Conservation (phyloP, 257 asterid genomes). For the Ilex aquifolium region DNA sequence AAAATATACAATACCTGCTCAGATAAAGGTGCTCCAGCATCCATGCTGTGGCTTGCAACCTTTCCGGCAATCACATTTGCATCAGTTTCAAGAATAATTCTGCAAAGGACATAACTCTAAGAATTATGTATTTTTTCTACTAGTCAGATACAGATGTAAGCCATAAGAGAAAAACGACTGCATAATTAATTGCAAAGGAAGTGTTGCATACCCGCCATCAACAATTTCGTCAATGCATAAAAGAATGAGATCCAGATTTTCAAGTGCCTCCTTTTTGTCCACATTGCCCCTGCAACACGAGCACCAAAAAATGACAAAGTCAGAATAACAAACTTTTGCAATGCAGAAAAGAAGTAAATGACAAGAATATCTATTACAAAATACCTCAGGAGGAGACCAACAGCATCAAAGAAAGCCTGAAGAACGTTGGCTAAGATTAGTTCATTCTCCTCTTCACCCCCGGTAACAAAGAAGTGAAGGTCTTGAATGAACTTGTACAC, state of each 20-base stretch:
- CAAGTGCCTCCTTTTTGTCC: slow-evolving; percentile 74
- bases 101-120: slow-evolving; percentile 7
- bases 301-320: slow-evolving; percentile 1
- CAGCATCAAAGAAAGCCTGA: slow-evolving; percentile 72
- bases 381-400: slow-evolving; percentile 69
- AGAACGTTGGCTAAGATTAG: slow-evolving; percentile 64
- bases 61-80: slow-evolving; percentile 36
- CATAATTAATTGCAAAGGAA: not conserved
- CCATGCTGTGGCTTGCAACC: slow-evolving; percentile 31
- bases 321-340: not conserved
- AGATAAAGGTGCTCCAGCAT: slow-evolving; percentile 28
- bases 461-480: slow-evolving; percentile 75
- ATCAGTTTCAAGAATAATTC: slow-evolving; percentile 38
- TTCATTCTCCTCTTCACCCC: slow-evolving; percentile 80
- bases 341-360: slow-evolving; percentile 3
- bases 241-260: slow-evolving; percentile 73
- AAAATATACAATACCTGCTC: slow-evolving; percentile 27
- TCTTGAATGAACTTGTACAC: slow-evolving; percentile 75
- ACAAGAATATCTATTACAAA: slow-evolving; percentile 2
- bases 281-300: slow-evolving; percentile 43
- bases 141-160: too few relatives aligned
- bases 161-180: too few relatives aligned
- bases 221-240: slow-evolving; percentile 79
- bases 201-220: slow-evolving; percentile 69
- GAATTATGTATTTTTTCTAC: too few relatives aligned